phyloP scores from a whole-genome alignment of 2,329 filamentous ascomycete species.

The Gyromitra esculenta region DNA sequence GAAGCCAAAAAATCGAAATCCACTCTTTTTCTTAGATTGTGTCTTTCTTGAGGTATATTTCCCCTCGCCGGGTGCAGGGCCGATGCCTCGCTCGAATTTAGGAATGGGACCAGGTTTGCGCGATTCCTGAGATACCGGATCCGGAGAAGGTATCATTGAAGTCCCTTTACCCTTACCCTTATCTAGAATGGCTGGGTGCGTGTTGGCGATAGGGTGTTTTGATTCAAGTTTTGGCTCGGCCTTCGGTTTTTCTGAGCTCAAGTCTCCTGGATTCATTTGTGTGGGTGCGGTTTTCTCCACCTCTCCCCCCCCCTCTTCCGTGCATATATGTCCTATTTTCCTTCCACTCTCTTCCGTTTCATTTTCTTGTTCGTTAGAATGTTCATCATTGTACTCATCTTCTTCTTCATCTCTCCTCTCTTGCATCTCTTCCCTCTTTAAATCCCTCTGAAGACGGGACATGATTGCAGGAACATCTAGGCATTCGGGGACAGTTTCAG shows the following conservation, averaged over 20 bases:
- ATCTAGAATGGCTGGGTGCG: background rate
- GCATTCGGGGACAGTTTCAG: background rate
- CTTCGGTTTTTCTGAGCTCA: background rate
- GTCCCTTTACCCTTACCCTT: background rate
- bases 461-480: constrained; percentile 18
- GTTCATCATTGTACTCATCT: background rate
- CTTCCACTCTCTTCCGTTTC: background rate
- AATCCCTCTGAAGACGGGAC: constrained; percentile 3
- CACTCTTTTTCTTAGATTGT: background rate
- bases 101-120: background rate
- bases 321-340: background rate
- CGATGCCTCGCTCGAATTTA: constrained; percentile 22
- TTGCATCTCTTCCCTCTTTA: background rate
- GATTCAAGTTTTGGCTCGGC: background rate
- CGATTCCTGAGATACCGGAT: background rate
- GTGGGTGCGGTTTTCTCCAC: background rate
- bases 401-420: background rate
- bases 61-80: constrained; percentile 25
- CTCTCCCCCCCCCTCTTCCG: background rate
- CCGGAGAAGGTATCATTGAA: background rate
- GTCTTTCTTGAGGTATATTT: constrained; percentile 8
- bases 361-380: background rate
- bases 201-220: background rate
- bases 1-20: constrained; percentile 10
- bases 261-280: background rate